Conservation (phyloP, 352 stramenopile genomes). For the Pythium brachiatum region DNA sequence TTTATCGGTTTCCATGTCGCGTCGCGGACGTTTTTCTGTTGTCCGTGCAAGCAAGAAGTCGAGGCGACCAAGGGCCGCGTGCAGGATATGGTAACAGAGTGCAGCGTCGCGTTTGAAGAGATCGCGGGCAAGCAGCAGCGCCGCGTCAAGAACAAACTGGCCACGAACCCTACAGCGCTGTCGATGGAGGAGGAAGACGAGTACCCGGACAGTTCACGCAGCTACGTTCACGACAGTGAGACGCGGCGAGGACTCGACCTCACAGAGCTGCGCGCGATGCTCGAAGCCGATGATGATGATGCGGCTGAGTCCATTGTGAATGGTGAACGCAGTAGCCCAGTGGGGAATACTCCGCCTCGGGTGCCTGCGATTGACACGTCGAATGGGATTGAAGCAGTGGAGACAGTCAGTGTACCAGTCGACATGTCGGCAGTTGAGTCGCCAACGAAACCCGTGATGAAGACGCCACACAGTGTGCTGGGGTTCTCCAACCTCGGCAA, state of each 20-base stretch:
- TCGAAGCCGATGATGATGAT: neutral
- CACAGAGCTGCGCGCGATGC: neutral
- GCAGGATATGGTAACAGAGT: slow-evolving; percentile 36
- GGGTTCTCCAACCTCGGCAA: slow-evolving; percentile 91
- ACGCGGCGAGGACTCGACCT: neutral
- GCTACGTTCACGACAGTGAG: slow-evolving; percentile 12
- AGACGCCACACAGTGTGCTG: slow-evolving; percentile 33
- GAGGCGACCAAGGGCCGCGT: slow-evolving; percentile 35
- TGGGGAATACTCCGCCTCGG: too few species aligned
- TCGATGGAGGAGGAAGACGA: slow-evolving; percentile 7
- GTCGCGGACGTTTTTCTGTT: slow-evolving; percentile 54
- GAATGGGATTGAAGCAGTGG: too few species aligned
- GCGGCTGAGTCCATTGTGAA: too few species aligned
- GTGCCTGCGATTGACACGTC: too few species aligned
- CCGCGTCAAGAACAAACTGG: slow-evolving; percentile 22
- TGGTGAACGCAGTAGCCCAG: too few species aligned
- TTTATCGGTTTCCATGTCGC: slow-evolving; percentile 52
- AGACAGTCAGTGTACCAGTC: too few species aligned
- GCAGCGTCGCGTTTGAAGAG: slow-evolving; percentile 41
- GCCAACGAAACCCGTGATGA: too few species aligned
- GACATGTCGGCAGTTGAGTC: too few species aligned
- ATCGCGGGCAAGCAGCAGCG: slow-evolving; percentile 48
- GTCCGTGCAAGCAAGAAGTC: slow-evolving; percentile 50
- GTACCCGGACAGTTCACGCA: slow-evolving; percentile 6
- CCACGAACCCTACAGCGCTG: neutral